Percentiles rank a stretch among this genome's conserved stretches.
Evolutionary conservation across 2,329 filamentous ascomycete genomes (phyloP).

Genomic region (Verticillium longisporum): DNA sequence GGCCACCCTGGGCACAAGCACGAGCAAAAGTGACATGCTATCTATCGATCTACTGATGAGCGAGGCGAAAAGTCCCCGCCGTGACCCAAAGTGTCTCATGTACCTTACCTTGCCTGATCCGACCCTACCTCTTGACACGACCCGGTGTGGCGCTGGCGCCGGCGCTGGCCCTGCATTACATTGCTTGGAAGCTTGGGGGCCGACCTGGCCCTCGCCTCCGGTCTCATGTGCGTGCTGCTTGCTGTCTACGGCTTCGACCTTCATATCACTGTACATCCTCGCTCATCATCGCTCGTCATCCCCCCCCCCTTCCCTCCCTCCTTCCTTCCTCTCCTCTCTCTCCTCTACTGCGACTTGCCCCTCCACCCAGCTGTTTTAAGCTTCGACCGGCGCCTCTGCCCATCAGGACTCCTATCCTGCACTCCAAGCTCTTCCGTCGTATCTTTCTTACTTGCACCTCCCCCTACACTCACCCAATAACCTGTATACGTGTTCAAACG

Average conservation of each 20-base stretch:
- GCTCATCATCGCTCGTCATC: not conserved
- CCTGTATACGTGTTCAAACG: not conserved
- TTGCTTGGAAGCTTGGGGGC: not conserved
- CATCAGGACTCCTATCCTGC: not conserved
- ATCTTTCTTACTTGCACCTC: not conserved
- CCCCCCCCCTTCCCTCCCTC: slow-evolving; percentile 1
- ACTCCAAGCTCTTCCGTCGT: not conserved
- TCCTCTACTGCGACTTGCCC: not conserved
- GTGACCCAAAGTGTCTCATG: not conserved
- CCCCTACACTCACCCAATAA: not conserved
- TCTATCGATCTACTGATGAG: not conserved
- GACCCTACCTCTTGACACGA: not conserved
- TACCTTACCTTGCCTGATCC: not conserved
- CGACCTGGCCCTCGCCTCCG: not conserved
- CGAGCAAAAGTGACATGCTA: too few relatives aligned
- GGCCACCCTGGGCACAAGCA: too few relatives aligned
- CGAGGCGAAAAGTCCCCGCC: not conserved
- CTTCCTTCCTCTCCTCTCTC: not conserved
- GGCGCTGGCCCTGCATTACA: not conserved
- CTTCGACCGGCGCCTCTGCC: not conserved
- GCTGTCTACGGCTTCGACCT: not conserved
- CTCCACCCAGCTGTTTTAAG: not conserved
- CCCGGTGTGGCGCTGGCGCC: not conserved
- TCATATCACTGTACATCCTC: not conserved
- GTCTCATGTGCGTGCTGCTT: not conserved